Evolutionary conservation across 768 basidiomycete genomes (phyloP).

Genomic region (Dioszegia aurantiaca): DNA sequence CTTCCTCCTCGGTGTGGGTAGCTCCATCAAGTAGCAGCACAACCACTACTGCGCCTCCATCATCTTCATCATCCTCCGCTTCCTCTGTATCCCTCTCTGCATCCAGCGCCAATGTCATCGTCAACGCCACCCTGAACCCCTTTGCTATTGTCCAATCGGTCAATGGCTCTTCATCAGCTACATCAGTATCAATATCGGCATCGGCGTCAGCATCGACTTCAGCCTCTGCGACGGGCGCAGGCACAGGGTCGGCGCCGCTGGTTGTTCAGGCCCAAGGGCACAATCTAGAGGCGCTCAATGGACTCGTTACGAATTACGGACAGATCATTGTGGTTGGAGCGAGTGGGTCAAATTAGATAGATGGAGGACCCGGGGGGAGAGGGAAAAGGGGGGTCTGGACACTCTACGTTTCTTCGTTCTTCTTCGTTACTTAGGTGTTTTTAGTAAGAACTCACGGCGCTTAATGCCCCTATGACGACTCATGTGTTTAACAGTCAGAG

Average conservation of each 20-base stretch:
- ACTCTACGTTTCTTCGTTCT: neutral
- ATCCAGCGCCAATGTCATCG: slow-evolving; percentile 17
- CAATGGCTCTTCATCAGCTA: slow-evolving; percentile 15
- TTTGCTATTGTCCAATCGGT: slow-evolving; percentile 26
- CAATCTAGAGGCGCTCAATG: slow-evolving; percentile 37
- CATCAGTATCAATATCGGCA: slow-evolving; percentile 7
- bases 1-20: slow-evolving; percentile 22
- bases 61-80: slow-evolving; percentile 14
- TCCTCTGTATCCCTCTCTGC: slow-evolving; percentile 15
- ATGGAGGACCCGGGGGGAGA: neutral
- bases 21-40: slow-evolving; percentile 26
- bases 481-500: too few relatives aligned
- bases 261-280: slow-evolving; percentile 8
- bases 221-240: neutral
- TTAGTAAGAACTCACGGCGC: neutral
- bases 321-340: slow-evolving; percentile 42
- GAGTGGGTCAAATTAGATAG: slow-evolving; percentile 4
- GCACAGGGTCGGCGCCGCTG: neutral
- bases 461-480: too few relatives aligned
- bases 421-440: too few relatives aligned
- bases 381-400: neutral
- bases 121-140: slow-evolving; percentile 28
- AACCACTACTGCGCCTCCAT: slow-evolving; percentile 5
- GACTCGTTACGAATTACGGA: slow-evolving; percentile 39
- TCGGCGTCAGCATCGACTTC: slow-evolving; percentile 9